Evolutionary conservation across 129 eudicot species (phyloP).

Genomic region (Glebionis coronaria): DNA sequence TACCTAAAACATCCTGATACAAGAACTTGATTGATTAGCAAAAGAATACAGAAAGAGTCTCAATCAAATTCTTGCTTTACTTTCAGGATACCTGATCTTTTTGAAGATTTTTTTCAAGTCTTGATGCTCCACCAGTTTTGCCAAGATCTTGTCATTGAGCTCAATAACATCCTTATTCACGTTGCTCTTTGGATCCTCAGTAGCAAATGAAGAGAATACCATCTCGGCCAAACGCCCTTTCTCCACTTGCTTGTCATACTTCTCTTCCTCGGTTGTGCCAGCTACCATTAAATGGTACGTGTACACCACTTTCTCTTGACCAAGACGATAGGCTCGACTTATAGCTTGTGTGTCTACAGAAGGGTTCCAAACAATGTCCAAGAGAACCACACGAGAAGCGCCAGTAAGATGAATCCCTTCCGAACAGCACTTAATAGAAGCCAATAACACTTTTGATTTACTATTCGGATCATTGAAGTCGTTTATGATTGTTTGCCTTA

Average conservation of each 20-base stretch:
- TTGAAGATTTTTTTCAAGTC: conserved; percentile 35
- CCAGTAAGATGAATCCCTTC: conserved; percentile 74
- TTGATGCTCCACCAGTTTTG: conserved; percentile 42
- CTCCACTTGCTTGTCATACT: conserved; percentile 45
- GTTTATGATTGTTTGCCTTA: conserved; percentile 38
- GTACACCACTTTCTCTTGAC: conserved; percentile 56
- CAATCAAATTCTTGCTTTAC: conserved; percentile 23
- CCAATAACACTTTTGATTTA: conserved; percentile 48
- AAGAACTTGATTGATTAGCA: too few relatives aligned
- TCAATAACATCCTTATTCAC: conserved; percentile 10
- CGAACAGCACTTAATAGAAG: conserved; percentile 63
- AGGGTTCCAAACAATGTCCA: conserved; percentile 87
- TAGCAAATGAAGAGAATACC: conserved; percentile 35
- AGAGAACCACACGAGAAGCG: conserved; percentile 67
- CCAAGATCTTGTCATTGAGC: conserved; percentile 37
- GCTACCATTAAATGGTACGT: conserved; percentile 53
- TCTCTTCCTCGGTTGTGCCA: conserved; percentile 54
- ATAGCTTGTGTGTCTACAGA: conserved; percentile 73
- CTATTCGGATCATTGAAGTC: conserved; percentile 41
- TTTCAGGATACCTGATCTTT: conserved; percentile 41
- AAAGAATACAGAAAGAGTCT: too few relatives aligned
- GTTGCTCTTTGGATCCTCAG: conserved; percentile 9
- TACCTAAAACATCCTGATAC: too few relatives aligned
- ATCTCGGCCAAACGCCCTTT: conserved; percentile 57
- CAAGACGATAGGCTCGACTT: conserved; percentile 70